Percentiles rank a stretch among this genome's conserved stretches.
These are phyloP conservation scores for Mortierella polycephala DNA, from an alignment of 371 early-diverging fungal species.

Conservation along the genomic window DNA sequence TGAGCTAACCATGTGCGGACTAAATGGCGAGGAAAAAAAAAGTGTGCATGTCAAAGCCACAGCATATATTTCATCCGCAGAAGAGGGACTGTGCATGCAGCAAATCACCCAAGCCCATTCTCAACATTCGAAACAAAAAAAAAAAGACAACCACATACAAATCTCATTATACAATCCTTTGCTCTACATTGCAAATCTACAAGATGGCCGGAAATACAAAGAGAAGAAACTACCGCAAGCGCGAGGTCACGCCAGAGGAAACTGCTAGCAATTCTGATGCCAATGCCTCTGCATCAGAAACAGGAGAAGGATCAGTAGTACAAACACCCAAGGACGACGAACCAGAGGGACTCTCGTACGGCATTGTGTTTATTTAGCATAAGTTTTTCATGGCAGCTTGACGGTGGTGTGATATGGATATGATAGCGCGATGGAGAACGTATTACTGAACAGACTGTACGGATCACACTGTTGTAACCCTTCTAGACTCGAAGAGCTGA, in stretches of 20 bases:
- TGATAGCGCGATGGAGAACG: neutral
- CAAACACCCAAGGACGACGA: conserved; percentile 22
- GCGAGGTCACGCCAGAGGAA: conserved; percentile 43
- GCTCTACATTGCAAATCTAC: neutral
- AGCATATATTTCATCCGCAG: too few species aligned
- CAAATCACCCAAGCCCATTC: neutral
- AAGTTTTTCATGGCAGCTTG: neutral
- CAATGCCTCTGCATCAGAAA: neutral
- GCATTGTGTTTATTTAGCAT: neutral
- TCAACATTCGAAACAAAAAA: too few species aligned
- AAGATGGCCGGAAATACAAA: conserved; percentile 27
- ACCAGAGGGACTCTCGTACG: conserved; percentile 48
- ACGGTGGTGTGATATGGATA: neutral
- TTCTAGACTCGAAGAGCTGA: conserved; percentile 63
- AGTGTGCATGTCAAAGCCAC: too few species aligned
- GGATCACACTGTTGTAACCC: neutral
- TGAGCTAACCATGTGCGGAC: too few species aligned
- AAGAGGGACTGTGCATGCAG: too few species aligned
- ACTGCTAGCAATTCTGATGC: neutral
- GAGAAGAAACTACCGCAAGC: conserved; percentile 47
- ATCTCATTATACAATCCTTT: too few species aligned
- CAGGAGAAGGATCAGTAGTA: conserved; percentile 6
- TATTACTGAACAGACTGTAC: too few species aligned
- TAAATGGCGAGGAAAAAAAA: too few species aligned
- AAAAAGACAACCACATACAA: neutral